Evolutionary conservation across 352 stramenopile species (phyloP), one percentile per base, ranked within the genome.

Genomic region (Phytophthora pistaciae): DNA sequence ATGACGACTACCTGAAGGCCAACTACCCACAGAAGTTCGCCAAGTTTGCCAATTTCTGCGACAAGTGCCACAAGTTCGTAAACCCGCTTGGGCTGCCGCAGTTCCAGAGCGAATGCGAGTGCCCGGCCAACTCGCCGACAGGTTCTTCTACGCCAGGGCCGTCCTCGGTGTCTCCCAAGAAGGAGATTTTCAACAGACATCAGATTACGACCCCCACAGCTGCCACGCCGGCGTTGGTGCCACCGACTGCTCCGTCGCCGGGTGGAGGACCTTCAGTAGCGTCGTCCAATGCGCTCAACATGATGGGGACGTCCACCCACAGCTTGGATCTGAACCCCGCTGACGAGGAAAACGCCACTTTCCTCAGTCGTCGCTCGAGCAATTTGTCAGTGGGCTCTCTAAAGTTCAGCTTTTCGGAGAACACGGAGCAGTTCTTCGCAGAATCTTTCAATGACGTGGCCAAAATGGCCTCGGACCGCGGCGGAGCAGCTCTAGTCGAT

Each of bases 41-140:
- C 54, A 95, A 94, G 67, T 95, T 94, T 71, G 88, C 87, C 63
- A 96, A 96, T 57, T 96, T 96, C 57, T 96, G 90, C 64, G 78
- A 86, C 29, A 86, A 88, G 27, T 96, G 90, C 64, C 84, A 84
- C 56, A 79, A 78, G 21, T 96, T 95, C 42, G 86, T 93, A 57
- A 96, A 96, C 70, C 90, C 90, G 3, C 72, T 97, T 3, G 87
- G 87, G 0, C 63, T 95, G 14, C 74, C 82, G 8, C 82, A 94
- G 60, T 93, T 87, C 69, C 78, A 81, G 62, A 94, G 88, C 64
- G 87, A 94, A 65, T 96, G 88, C 44, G 67, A 68, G 48, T 97
- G 88, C 66, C 74, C 81, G n/a, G 64, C 53, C 66, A 83, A 46
- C 74, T 74, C 64, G 21, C 65, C 20, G 0, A 72, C 57, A 55